Base-by-base conservation (phyloP, 2,329 filamentous ascomycete species). In the Xylariaceae sp. region DNA sequence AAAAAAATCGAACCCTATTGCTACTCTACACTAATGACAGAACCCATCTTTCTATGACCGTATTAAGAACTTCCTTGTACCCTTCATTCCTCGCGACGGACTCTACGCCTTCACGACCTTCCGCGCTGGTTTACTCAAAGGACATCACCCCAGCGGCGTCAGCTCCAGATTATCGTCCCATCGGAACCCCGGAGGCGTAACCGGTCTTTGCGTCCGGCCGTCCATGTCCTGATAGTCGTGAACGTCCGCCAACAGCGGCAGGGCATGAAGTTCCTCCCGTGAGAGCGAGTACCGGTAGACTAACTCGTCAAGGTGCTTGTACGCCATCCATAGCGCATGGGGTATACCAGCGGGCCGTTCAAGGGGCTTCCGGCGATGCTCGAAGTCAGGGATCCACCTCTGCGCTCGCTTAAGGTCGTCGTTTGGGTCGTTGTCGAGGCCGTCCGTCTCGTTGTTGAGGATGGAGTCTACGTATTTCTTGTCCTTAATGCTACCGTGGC, bases 391-490 rank as follows among this genome's bases (percentile, higher is more conserved):
- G 5, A 58, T 55, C 55, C 55, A 58, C 18, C 49, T 19, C 3
- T 53, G n/a, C 5, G 15, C 48, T 7, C 55, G 21, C 5, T 46
- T 21, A 0, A 56, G 39, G 10, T 46, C 40, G 19, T 51, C 42
- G 9, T 26, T 15, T 0, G 51, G 45, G 12, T 44, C 42, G 22
- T 49, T 47, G 8, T 16, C 40, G 22, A 13, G 12, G 4, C 7
- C 5, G 2, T 48, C 32, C 15, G 49, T 26, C 8, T 13, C 19
- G 9, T 41, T 13, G 15, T 22, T 8, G 16, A 52, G 22, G 5
- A 43, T 21, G 15, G 55, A 48, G n/a, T 57, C 55, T 45, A 55
- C 39, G 42, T 55, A 57, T 29, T 55, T 54, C 45, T 39, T 47
- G 5, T 9, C 47, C 10, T 41, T 53, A n/a, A n/a, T n/a, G n/a